Base-by-base conservation (phyloP, 1,284 basidiomycete species). In the Leccinum subfulvum region DNA sequence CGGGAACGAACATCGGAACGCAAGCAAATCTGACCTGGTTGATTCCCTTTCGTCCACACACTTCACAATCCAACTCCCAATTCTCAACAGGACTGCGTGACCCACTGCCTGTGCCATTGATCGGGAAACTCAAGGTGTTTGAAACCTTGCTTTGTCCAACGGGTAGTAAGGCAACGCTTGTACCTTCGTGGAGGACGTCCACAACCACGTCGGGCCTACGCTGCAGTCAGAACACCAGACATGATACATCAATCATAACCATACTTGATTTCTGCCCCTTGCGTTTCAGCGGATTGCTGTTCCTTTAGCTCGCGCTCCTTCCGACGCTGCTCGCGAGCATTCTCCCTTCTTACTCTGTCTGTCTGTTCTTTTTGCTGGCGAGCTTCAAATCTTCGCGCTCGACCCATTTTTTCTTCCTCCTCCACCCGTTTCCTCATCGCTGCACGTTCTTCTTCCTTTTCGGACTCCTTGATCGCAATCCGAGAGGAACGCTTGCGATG, bases 41-140 rank as follows among this genome's bases (percentile, higher is more conserved):
- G 61, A 85, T 77, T 9, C 91, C 91, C 37, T 79, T 81, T 60
- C 82, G 81, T 58, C 82, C 82, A 72, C 93, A 95, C 21, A 95
- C 81, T 70, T 95, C 93, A 73, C 93, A 95, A 69, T 90, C 87
- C 53, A 95, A 79, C 61, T 90, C 85, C 94, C 94, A 95, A 64
- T 89, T 84, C 58, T 87, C 88, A 59, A 74, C 75, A 57, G 82
- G 81, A 35, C 80, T 82, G 54, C 80, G 81, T 16, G 80, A 75
- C 39, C 82, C 81, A 64, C 77, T 81, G 16, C 75, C 76, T 13
- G 75, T 72, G 56, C 74, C 72, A 62, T 74, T 74, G 33, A 61
- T 60, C 26, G 68, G 66, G 14, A 33, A 28, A 23, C 47, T 55
- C 57, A 54, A 28, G 57, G 51, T 44, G 16, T 53, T 49, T 21